These are phyloP conservation scores for Selaginella moellendorffii DNA, from an alignment of 75 land plant species.

Conservation along the genomic window DNA sequence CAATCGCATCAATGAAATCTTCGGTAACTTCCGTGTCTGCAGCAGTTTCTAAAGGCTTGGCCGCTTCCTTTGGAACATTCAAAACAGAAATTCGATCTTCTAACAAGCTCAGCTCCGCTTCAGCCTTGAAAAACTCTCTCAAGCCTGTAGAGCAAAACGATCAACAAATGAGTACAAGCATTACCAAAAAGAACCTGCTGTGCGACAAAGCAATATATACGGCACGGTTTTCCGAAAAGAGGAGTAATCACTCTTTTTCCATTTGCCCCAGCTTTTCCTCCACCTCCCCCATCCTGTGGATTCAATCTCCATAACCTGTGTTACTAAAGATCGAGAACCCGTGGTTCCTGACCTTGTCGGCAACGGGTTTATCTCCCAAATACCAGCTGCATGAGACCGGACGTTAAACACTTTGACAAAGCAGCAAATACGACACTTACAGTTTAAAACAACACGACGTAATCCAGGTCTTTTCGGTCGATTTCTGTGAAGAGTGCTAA, in stretches of 20 bases:
- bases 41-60: not conserved
- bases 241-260: conserved; percentile 17
- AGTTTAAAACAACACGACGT: conserved; percentile 47
- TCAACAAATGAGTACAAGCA: no score
- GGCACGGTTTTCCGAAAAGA: conserved; percentile 56
- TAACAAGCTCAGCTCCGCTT: conserved; percentile 23
- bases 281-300: conserved; percentile 53
- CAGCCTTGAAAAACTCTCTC: conserved; percentile 76
- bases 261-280: conserved; percentile 22
- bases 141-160: conserved; percentile 35
- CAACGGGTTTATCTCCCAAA: conserved; percentile 64
- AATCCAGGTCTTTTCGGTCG: conserved; percentile 55
- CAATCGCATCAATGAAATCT: conserved; percentile 87
- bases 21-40: conserved; percentile 15
- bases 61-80: not conserved
- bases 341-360: conserved; percentile 19
- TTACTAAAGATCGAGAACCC: conserved; percentile 41
- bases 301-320: conserved; percentile 60
- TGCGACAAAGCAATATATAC: conserved; percentile 60
- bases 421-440: conserved; percentile 32
- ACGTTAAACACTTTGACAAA: not conserved
- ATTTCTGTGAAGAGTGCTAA: conserved; percentile 44
- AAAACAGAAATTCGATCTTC: not conserved
- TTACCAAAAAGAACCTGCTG: conserved; percentile 89
- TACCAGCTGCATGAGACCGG: conserved; percentile 22